Evolutionary conservation across 1,284 basidiomycete species (phyloP).

Genomic region (Tilletiopsis washingtonensis): DNA sequence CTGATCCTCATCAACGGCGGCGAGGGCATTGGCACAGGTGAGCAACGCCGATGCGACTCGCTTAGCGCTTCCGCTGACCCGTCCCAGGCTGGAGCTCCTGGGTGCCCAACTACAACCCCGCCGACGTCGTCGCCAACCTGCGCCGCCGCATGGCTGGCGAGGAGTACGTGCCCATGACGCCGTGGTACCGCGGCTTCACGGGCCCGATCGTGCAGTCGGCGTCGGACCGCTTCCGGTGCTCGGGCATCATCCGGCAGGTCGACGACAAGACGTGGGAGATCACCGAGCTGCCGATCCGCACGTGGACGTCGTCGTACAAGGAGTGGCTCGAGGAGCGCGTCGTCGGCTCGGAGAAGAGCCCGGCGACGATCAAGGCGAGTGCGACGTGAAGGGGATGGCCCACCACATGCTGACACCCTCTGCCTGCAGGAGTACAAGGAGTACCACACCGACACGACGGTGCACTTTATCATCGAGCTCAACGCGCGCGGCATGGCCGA

Average conservation of each 20-base stretch:
- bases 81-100: constrained; percentile 97
- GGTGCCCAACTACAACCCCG: constrained; percentile 88
- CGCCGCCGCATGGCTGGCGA: constrained; percentile 78
- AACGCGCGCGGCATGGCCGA: constrained; percentile 71
- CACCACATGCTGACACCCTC: too few relatives aligned
- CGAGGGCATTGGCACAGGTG: constrained; percentile 96
- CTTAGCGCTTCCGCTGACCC: too few relatives aligned
- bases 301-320: constrained; percentile 92
- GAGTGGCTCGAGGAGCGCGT: constrained; percentile 69
- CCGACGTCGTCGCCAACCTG: constrained; percentile 80
- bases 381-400: too few relatives aligned
- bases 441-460: constrained; percentile 72
- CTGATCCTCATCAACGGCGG: constrained; percentile 87
- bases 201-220: constrained; percentile 63
- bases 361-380: constrained; percentile 54
- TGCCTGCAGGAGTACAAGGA: constrained; percentile 48
- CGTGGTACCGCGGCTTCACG: constrained; percentile 92
- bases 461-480: constrained; percentile 84
- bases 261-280: constrained; percentile 86
- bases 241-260: constrained; percentile 67
- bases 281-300: constrained; percentile 88
- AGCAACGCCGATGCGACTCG: too few relatives aligned
- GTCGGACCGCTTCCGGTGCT: constrained; percentile 80
- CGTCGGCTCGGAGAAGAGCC: constrained; percentile 58
- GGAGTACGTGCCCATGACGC: constrained; percentile 74